Base-by-base conservation (phyloP, 345 rosid genomes). In the Linum lewisii region DNA sequence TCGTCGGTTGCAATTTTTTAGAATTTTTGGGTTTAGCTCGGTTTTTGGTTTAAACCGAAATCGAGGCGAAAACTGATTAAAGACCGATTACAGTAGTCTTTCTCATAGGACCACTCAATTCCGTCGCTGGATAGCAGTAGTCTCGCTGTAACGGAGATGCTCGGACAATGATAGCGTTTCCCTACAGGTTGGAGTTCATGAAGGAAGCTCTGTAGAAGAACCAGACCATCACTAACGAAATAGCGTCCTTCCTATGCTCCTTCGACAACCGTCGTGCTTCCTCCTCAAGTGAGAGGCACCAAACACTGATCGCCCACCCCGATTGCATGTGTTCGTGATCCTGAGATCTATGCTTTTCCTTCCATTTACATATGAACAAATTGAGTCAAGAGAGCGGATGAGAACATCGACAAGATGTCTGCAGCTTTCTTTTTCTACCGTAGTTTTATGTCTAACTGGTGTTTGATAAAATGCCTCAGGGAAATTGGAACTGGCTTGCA, bases 261-360 rank as follows among this genome's bases (percentile, higher is more conserved):
- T 93, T 89, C 74, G 97, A 93, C 61, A 67, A 89, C 98, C 65
- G 98, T 95, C 75, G 82, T 92, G 98, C 95, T 95, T 11, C 97
- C 99, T 16, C 84, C 99, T 54, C 99, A 92, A 90, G 97, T 81
- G n/a, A n/a, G n/a, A n/a, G n/a, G n/a, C n/a, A n/a, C n/a, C n/a
- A n/a, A n/a, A n/a, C n/a, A n/a, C n/a, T n/a, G n/a, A n/a, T n/a
- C n/a, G n/a, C n/a, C n/a, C n/a, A n/a, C 24, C 21, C 24, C 45
- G 60, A 53, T 51, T 25, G 0, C 22, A 1, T 32, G 26, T 42
- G 13, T 20, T 50, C 22, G 42, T 21, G 34, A 8, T 16, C n/a
- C n/a, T n/a, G 23, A 47, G 53, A 10, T 5, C 38, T 34, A 6
- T 34, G 38, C 1, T 34, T 34, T 25, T 59, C 67, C 58, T 51